phyloP scores from a whole-genome alignment of 129 eudicot species.

The Flaveria robusta region DNA sequence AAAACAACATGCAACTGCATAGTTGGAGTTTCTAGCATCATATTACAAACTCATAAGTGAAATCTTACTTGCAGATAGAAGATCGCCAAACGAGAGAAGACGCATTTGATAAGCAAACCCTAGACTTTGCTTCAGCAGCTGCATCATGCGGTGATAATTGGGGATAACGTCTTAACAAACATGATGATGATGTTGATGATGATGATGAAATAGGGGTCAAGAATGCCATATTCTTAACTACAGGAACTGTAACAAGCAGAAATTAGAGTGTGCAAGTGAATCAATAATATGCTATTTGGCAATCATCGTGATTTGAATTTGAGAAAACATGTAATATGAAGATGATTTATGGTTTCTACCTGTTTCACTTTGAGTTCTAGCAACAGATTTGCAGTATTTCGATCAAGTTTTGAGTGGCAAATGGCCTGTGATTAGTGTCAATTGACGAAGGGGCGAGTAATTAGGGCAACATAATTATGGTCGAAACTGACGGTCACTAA shows the following conservation, averaged over 20 bases:
- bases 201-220: conserved; percentile 41
- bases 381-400: not conserved
- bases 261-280: not conserved
- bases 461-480: conserved; percentile 3
- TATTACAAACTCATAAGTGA: not conserved
- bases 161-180: conserved; percentile 19
- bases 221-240: conserved; percentile 37
- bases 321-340: not conserved
- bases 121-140: conserved; percentile 19
- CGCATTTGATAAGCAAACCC: conserved; percentile 28
- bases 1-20: not conserved
- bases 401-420: not conserved
- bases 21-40: not conserved
- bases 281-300: conserved; percentile 7
- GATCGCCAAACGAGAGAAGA: conserved; percentile 32
- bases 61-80: conserved; percentile 36
- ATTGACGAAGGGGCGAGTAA: not conserved
- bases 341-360: not conserved
- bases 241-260: not conserved
- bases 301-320: not conserved
- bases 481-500: not conserved
- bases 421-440: not conserved
- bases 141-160: conserved; percentile 28
- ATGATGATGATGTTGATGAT: conserved; percentile 24
- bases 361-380: not conserved